Conservation (phyloP, 768 basidiomycete species). For the Mycena olivaceomarginata region DNA sequence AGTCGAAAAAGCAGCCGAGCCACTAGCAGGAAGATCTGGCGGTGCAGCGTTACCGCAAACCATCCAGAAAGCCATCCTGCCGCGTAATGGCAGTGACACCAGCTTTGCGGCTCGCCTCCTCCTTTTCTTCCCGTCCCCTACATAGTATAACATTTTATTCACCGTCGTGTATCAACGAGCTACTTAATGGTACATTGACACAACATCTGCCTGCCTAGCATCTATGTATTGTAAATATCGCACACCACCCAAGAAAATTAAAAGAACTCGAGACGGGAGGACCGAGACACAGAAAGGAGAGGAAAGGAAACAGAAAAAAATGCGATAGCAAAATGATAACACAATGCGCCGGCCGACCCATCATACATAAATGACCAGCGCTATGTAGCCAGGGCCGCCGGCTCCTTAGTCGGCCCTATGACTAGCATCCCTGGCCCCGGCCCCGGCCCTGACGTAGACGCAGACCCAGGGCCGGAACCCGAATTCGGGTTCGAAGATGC, state of each 20-base stretch:
- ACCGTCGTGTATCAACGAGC: conserved; percentile 16
- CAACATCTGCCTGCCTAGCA: conserved; percentile 6
- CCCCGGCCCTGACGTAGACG: neutral
- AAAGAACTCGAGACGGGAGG: neutral
- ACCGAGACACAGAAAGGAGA: neutral
- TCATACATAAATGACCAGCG: neutral
- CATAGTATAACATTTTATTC: conserved; percentile 4
- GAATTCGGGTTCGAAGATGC: neutral
- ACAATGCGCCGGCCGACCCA: conserved; percentile 1
- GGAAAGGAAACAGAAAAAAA: conserved; percentile 13
- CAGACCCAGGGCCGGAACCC: neutral
- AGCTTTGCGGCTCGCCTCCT: too few species aligned
- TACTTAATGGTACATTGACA: conserved; percentile 13
- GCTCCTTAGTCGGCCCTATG: conserved; percentile 30
- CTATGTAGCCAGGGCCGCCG: conserved; percentile 30
- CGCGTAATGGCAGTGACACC: too few species aligned
- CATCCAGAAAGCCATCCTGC: too few species aligned
- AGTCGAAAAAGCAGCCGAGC: too few species aligned
- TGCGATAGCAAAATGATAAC: conserved; percentile 42
- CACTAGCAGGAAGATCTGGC: too few species aligned
- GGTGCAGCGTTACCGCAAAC: too few species aligned
- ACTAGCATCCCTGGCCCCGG: neutral
- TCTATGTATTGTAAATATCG: conserved; percentile 34
- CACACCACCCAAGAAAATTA: conserved; percentile 29
- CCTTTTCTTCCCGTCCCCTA: neutral